Evolutionary conservation across 345 rosid genomes (phyloP), one percentile per base, ranked within the genome.

Genomic region (Kernera saxatilis): DNA sequence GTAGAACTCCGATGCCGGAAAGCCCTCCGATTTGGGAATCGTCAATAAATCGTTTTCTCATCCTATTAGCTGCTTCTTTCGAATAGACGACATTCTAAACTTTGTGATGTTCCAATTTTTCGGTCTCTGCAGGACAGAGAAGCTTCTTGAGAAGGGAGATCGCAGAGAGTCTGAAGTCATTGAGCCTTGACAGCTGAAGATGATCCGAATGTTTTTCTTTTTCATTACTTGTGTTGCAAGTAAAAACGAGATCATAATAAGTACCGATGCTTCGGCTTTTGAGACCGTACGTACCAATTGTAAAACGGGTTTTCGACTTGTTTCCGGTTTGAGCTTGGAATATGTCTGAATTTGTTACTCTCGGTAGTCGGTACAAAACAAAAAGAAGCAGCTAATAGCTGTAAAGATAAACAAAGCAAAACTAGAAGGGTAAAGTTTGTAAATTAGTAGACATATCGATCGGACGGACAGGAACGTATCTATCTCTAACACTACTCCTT

Each of bases 81-180:
- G n/a, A n/a, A n/a, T n/a, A 18, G n/a, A 53, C 39, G 17, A n/a
- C 52, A 12, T 48, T 43, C 64, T 33, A 10, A 54, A 43, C 39
- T 43, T 43, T 27, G 52, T 61, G 18, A 63, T 25, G 58, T 22
- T 27, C 15, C 18, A 67, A 36, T 18, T 23, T 40, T 18, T 33
- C 37, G 68, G 49, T 39, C 67, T 39, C 57, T 73, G 71, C 81
- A 89, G 91, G 91, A 87, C 77, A 85, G 86, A 87, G 85, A 89
- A 89, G 83, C 72, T 88, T 67, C 88, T 87, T 5, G 96, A 91
- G 76, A 91, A 86, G 13, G 89, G 94, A 17, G 94, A 87, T 73
- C 82, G 89, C 96, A 2, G 91, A 93, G 81, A 87, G 84, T 83
- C 43, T 51, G n/a, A 40, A 62, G 46, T 30, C 53, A 5, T 7